Evolutionary conservation across 129 eudicot genomes (phyloP).

Genomic region (Ambrosia trifida): DNA sequence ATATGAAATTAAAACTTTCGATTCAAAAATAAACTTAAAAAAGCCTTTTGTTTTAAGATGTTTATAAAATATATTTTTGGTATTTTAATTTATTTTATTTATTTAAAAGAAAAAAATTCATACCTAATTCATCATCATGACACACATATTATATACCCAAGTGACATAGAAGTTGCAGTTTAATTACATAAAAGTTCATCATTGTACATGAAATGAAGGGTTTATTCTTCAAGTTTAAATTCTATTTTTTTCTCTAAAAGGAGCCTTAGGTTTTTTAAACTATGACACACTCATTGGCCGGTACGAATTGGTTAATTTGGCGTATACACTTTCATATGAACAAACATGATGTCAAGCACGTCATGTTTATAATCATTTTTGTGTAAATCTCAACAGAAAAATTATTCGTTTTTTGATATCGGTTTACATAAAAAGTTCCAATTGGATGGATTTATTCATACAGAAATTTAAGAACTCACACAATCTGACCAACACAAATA

Average conservation of each 20-base stretch:
- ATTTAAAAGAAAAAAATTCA: too few relatives aligned
- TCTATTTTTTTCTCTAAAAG: background rate
- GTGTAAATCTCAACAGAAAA: background rate
- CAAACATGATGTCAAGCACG: slow-evolving; percentile 2
- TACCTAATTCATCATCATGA: too few relatives aligned
- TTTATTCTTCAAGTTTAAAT: background rate
- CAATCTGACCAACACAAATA: background rate
- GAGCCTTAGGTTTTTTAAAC: background rate
- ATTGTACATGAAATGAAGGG: background rate
- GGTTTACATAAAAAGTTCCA: background rate
- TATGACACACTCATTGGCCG: background rate
- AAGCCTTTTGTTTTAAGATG: too few relatives aligned
- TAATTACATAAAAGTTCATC: too few relatives aligned
- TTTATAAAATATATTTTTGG: too few relatives aligned
- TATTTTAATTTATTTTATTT: too few relatives aligned
- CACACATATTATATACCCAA: too few relatives aligned
- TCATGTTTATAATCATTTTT: background rate
- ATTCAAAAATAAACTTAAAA: too few relatives aligned
- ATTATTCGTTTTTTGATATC: background rate
- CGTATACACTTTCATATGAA: background rate
- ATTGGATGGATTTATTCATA: background rate
- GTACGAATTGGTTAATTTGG: background rate
- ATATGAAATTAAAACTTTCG: too few relatives aligned
- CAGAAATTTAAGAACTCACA: background rate
- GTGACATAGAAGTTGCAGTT: too few relatives aligned